Base-by-base conservation (phyloP, 1,284 basidiomycete genomes). In the Phylloboletellus chloephorus region DNA sequence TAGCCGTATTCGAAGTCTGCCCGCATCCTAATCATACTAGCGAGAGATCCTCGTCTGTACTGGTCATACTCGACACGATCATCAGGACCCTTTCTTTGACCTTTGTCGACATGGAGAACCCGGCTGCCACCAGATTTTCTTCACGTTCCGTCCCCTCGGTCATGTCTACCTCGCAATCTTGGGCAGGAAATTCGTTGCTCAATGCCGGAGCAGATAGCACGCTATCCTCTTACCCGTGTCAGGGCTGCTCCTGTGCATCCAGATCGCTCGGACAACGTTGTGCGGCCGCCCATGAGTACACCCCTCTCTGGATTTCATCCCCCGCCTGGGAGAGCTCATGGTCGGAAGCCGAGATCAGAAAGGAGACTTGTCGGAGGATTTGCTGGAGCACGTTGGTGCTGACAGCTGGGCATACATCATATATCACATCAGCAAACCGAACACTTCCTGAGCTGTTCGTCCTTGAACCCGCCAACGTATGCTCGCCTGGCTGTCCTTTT, bases 1-100 rank as follows among this genome's bases (percentile, higher is more conserved):
- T 87, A 16, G 73, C 81, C 3, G 62, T 85, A 43, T 88, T 86
- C 49, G 82, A 87, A 56, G 62, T 83, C 32, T 83, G 77, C 47
- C 70, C 77, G 0, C 81, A 87, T 54, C 82, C 82, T 8, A 53
- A 68, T 24, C 74, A 82, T 54, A 72, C 73, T 0, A 63, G 64
- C 1, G 56, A 67, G 24, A 73, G 83, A 21, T 70, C 73, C 28
- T 62, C 66, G n/a, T 79, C 80, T 13, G 66, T 78, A 5, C 60
- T 86, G 60, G 46, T 70, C 33, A 69, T 76, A 53, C 70, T 87
- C 11, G 85, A 86, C 54, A 73, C 72, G 4, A 74, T 87, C 38
- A 77, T 88, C 39, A 77, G 75, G 40, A 67, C 68, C 21, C 66
- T 85, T 12, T 69, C 72, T 7, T 60, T 88, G 43, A 78, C 70